These are phyloP conservation scores for Crassisporium funariophilum DNA, from an alignment of 768 basidiomycete genomes.

Conservation along the genomic window DNA sequence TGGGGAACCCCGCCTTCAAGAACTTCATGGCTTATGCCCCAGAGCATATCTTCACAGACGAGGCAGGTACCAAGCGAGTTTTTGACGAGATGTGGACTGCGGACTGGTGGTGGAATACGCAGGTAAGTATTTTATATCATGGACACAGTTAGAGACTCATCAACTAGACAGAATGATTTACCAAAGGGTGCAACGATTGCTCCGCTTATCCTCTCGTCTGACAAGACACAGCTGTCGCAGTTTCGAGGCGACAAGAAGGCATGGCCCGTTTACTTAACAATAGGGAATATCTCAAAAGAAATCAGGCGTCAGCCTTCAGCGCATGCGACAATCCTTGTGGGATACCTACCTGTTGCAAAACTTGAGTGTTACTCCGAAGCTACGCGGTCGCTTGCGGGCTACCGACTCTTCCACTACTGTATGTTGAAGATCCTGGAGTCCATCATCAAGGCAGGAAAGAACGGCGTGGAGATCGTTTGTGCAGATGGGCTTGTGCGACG, in stretches of 20 bases:
- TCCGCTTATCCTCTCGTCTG: constrained; percentile 37
- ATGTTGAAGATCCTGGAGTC: constrained; percentile 31
- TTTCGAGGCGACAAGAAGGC: constrained; percentile 28
- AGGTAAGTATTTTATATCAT: constrained; percentile 21
- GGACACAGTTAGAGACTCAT: constrained; percentile 4
- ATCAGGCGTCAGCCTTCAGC: constrained; percentile 9
- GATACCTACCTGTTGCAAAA: constrained; percentile 20
- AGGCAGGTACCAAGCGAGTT: constrained; percentile 20
- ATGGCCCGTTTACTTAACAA: constrained; percentile 11
- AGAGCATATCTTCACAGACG: constrained; percentile 37
- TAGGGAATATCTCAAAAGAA: constrained; percentile 10
- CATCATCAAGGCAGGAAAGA: constrained; percentile 21
- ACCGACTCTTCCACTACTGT: constrained; percentile 40
- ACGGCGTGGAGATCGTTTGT: constrained; percentile 26
- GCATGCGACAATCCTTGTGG: constrained; percentile 9
- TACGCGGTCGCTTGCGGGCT: constrained; percentile 17
- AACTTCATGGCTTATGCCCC: constrained; percentile 32
- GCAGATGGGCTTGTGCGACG: constrained; percentile 35
- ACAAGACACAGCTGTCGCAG: constrained; percentile 10
- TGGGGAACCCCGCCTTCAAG: constrained; percentile 32
- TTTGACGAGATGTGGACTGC: constrained; percentile 50
- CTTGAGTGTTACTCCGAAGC: constrained; percentile 30
- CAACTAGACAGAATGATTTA: constrained; percentile 9
- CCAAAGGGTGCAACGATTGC: constrained; percentile 30
- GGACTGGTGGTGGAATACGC: constrained; percentile 53